Conservation (phyloP, 805 yeast species). For the Novakomyces olei region DNA sequence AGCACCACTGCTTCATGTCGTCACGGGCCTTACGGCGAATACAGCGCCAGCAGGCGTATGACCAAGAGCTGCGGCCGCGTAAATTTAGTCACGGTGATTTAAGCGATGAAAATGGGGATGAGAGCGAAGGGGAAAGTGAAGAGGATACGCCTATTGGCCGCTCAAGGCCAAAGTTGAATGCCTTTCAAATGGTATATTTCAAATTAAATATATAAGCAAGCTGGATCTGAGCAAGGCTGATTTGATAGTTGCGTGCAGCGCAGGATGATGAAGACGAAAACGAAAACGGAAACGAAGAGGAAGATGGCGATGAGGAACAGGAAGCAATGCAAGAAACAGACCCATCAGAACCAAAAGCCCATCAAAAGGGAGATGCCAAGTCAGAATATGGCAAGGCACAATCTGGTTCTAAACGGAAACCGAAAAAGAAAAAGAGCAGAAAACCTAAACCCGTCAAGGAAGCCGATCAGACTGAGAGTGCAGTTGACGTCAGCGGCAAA, state of each 20-base stretch:
- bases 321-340: slow-evolving; percentile 2
- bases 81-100: neutral
- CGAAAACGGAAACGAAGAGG: slow-evolving; percentile 2
- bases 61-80: neutral
- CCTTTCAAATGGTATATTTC: too few species aligned
- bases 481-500: slow-evolving; percentile 7
- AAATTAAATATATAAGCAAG: too few species aligned
- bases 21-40: slow-evolving; percentile 2
- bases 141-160: neutral
- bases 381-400: neutral
- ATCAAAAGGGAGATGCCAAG: neutral
- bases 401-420: slow-evolving; percentile 6
- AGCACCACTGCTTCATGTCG: slow-evolving; percentile 3
- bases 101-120: slow-evolving; percentile 1
- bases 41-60: neutral
- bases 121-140: slow-evolving; percentile 5
- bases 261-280: too few species aligned
- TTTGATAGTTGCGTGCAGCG: too few species aligned
- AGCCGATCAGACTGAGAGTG: slow-evolving; percentile 8
- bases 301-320: slow-evolving; percentile 4
- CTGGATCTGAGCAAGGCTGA: too few species aligned
- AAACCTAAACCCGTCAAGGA: neutral
- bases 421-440: slow-evolving; percentile 7
- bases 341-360: neutral
- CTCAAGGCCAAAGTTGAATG: slow-evolving; percentile 3